These are phyloP conservation scores for Dictyostelium capitatum DNA, from an alignment of 78 protist species.

Conservation along the genomic window DNA sequence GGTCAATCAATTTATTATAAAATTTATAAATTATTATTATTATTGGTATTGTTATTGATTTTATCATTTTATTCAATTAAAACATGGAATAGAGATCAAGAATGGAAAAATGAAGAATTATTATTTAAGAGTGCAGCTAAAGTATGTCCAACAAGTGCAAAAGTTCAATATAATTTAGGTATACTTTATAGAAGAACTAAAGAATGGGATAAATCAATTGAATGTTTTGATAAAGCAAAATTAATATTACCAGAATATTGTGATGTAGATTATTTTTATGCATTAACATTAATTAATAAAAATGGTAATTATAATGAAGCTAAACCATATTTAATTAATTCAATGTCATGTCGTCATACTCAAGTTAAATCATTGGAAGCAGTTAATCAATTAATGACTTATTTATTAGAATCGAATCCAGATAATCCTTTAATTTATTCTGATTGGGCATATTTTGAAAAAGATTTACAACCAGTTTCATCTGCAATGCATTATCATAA, in stretches of 20 bases:
- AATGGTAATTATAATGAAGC: slow-evolving; percentile 17
- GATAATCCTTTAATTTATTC: background rate
- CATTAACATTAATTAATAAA: background rate
- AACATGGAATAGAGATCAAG: slow-evolving; percentile 39
- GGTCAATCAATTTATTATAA: background rate
- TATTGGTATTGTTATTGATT: background rate
- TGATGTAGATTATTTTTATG: slow-evolving; percentile 17
- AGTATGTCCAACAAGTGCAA: slow-evolving; percentile 65
- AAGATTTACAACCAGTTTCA: background rate
- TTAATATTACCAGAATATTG: slow-evolving; percentile 40
- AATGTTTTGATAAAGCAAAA: slow-evolving; percentile 10
- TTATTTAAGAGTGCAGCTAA: slow-evolving; percentile 1
- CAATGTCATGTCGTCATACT: slow-evolving; percentile 12
- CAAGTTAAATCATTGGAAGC: background rate
- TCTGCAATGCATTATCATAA: slow-evolving; percentile 16
- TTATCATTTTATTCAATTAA: slow-evolving; percentile 1
- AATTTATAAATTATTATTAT: background rate
- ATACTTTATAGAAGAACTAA: slow-evolving; percentile 5
- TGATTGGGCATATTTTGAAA: slow-evolving; percentile 6
- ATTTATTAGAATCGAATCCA: background rate
- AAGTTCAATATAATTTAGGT: slow-evolving; percentile 40
- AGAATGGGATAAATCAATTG: slow-evolving; percentile 8
- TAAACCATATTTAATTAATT: background rate
- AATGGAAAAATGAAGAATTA: slow-evolving; percentile 20
- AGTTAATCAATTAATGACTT: background rate